Conservation (phyloP, 225 moss, liverwort and hornwort species). For the Pseudoscleropodium purum region DNA sequence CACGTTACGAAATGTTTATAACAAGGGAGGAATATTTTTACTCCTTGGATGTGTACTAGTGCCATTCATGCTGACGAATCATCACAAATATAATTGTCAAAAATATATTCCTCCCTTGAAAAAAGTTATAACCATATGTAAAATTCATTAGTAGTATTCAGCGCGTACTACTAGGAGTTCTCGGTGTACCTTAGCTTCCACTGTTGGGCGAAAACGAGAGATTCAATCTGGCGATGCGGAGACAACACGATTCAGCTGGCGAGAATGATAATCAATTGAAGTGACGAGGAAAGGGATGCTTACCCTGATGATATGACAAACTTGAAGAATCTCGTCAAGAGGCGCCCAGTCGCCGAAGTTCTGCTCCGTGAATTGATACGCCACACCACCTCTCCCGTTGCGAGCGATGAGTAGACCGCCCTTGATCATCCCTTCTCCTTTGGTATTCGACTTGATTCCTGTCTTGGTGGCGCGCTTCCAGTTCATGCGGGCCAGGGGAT, state of each 20-base stretch:
- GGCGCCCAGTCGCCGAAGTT: conserved; percentile 55
- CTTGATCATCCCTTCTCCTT: conserved; percentile 70
- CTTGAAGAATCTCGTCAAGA: conserved; percentile 43
- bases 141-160: not conserved
- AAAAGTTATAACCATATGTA: not conserved
- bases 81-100: not conserved
- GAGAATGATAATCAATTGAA: not conserved
- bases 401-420: conserved; percentile 72
- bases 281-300: not conserved
- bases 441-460: conserved; percentile 40
- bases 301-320: conserved; percentile 30
- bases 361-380: conserved; percentile 66
- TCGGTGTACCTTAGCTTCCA: too few species aligned
- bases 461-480: conserved; percentile 63
- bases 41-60: too few species aligned
- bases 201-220: too few species aligned
- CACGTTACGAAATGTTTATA: too few species aligned
- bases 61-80: not conserved
- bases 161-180: not conserved
- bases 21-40: too few species aligned
- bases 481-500: conserved; percentile 50
- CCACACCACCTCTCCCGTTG: conserved; percentile 55
- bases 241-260: not conserved
- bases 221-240: not conserved
- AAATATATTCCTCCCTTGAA: not conserved